These are phyloP conservation scores for Themeda triandra DNA, from an alignment of 176 grass and related monocot genomes.

Conservation along the genomic window DNA sequence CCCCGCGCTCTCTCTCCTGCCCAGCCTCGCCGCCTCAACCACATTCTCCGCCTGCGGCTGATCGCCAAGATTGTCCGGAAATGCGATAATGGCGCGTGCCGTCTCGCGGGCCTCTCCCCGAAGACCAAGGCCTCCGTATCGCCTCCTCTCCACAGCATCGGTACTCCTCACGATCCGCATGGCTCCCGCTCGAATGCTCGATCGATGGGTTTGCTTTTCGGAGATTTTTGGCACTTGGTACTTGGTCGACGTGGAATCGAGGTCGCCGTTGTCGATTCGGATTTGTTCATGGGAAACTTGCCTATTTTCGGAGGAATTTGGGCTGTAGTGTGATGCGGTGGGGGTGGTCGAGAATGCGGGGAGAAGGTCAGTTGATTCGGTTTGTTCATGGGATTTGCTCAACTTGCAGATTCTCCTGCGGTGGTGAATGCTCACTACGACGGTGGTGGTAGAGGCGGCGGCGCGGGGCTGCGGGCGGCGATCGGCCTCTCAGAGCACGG, in stretches of 20 bases:
- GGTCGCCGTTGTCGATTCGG: not conserved
- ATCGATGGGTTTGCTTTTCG: not conserved
- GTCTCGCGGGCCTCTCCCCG: constrained; percentile 64
- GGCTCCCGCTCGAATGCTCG: not conserved
- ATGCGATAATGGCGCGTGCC: constrained; percentile 86
- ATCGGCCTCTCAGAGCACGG: constrained; percentile 96
- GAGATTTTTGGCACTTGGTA: not conserved
- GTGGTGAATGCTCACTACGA: constrained; percentile 96
- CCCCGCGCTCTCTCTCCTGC: not conserved
- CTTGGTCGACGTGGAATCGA: not conserved
- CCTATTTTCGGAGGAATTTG: not conserved
- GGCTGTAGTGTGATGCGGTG: no score
- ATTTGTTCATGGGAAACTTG: not conserved
- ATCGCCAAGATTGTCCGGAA: no score
- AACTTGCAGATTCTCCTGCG: constrained; percentile 68
- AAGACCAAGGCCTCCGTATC: constrained; percentile 42
- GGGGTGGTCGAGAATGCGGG: not conserved
- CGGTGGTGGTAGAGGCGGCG: constrained; percentile 88
- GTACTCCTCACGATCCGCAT: constrained; percentile 44
- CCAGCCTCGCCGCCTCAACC: not conserved
- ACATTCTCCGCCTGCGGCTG: not conserved
- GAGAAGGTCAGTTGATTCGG: not conserved
- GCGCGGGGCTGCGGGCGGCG: constrained; percentile 83
- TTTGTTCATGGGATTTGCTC: constrained; percentile 3
- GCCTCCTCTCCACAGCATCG: constrained; percentile 56